A percentile compares a stretch with the other conserved stretches of the same genome.
Conservation (phyloP, 352 stramenopile species). For the Globisporangium viniferum region DNA sequence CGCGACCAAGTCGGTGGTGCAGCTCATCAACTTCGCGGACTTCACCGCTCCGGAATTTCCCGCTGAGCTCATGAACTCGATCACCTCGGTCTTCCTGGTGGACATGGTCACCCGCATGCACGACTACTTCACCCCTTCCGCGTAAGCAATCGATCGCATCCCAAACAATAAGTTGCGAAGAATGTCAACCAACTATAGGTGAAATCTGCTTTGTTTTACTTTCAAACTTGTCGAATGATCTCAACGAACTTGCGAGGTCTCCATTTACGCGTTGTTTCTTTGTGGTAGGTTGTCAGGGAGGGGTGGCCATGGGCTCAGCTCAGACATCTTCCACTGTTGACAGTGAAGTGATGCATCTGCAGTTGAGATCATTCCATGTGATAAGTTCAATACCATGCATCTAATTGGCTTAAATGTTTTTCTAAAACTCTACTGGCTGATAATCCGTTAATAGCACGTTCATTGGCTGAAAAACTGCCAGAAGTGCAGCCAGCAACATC, state of each 20-base stretch:
- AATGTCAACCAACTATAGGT: neutral
- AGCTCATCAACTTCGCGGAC: conserved; percentile 30
- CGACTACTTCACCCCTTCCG: neutral
- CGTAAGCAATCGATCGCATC: neutral
- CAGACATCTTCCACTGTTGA: too few relatives aligned
- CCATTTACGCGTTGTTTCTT: too few relatives aligned
- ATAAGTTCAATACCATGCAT: neutral
- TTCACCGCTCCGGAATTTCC: conserved; percentile 18
- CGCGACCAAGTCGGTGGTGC: conserved; percentile 22
- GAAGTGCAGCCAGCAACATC: neutral
- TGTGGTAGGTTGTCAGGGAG: too few relatives aligned
- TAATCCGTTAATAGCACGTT: neutral
- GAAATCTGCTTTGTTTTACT: neutral
- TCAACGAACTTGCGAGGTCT: too few relatives aligned
- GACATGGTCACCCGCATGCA: conserved; percentile 24
- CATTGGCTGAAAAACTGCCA: neutral
- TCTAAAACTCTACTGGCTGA: neutral
- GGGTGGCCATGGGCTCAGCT: too few relatives aligned
- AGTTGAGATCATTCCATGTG: neutral
- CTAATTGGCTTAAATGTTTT: neutral
- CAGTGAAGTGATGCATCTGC: too few relatives aligned
- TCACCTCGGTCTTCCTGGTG: conserved; percentile 22
- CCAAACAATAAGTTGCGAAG: neutral
- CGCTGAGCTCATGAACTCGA: conserved; percentile 25
- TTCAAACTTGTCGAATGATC: neutral